Percentiles rank a stretch among this genome's conserved stretches.
phyloP scores from a whole-genome alignment of 352 stramenopile species.

The Thalassiosira livingstoniorum region DNA sequence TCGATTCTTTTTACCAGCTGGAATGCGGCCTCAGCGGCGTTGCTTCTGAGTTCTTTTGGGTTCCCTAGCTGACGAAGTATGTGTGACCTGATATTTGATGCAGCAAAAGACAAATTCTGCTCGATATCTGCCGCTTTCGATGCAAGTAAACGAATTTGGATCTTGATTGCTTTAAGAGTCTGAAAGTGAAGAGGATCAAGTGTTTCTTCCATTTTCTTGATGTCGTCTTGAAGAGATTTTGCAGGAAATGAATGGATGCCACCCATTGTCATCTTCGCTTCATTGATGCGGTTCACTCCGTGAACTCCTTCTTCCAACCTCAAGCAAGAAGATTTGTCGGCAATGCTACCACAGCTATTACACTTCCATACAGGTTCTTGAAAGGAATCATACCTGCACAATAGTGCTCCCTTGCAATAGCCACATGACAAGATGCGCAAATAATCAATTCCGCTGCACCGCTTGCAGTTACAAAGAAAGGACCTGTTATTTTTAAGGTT shows the following conservation, averaged over 20 bases:
- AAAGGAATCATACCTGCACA: background rate
- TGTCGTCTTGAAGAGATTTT: background rate
- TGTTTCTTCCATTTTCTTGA: background rate
- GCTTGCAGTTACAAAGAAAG: slow-evolving; percentile 15
- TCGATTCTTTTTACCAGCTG: background rate
- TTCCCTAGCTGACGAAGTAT: background rate
- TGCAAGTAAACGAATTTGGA: background rate
- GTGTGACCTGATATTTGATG: background rate
- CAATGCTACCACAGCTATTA: background rate
- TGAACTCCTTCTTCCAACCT: background rate
- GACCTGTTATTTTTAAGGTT: slow-evolving; percentile 4
- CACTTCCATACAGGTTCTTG: background rate
- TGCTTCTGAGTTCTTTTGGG: background rate
- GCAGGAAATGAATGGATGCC: slow-evolving; percentile 1
- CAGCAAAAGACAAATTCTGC: background rate
- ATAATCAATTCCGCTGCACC: background rate
- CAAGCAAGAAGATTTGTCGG: background rate
- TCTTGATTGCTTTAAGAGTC: background rate
- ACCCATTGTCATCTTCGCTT: slow-evolving; percentile 5
- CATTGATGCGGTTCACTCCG: background rate
- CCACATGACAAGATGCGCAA: slow-evolving; percentile 2
- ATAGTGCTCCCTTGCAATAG: background rate
- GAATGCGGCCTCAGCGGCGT: background rate
- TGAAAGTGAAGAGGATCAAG: slow-evolving; percentile 12
- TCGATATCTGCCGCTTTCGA: slow-evolving; percentile 14